Evolutionary conservation across 2,329 filamentous ascomycete species (phyloP).

Genomic region (Grosmannia huntii): DNA sequence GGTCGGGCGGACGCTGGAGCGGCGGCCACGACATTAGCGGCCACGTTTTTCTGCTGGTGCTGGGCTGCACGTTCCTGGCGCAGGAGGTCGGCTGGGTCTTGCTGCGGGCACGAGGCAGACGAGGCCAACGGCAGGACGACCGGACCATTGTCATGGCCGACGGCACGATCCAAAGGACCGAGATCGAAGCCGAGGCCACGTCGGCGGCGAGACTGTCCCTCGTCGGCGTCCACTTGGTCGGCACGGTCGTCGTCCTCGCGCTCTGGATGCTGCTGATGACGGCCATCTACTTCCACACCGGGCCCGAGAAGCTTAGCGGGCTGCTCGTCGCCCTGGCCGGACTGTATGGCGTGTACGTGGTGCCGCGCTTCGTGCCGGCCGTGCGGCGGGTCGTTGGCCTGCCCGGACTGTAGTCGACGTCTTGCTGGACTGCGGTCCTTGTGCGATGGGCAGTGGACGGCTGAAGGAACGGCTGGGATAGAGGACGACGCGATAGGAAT

Average conservation of each 20-base stretch:
- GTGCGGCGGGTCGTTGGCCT: conserved; percentile 33
- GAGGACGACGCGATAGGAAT: no score
- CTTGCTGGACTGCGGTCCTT: not conserved
- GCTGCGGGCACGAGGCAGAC: conserved; percentile 20
- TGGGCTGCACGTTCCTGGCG: conserved; percentile 69
- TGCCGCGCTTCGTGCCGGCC: conserved; percentile 36
- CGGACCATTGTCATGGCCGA: conserved; percentile 53
- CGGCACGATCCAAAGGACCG: conserved; percentile 49
- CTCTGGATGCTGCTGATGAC: conserved; percentile 99
- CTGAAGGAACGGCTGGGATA: no score
- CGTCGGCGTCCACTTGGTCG: conserved; percentile 31
- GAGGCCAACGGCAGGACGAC: conserved; percentile 33
- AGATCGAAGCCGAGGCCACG: conserved; percentile 30
- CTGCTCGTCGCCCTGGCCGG: conserved; percentile 33
- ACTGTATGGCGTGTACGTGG: conserved; percentile 36
- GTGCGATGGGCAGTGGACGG: not conserved
- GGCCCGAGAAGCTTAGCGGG: conserved; percentile 75
- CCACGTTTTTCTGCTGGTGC: conserved; percentile 83
- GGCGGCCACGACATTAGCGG: conserved; percentile 96
- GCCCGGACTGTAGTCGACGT: conserved; percentile 31
- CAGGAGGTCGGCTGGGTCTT: conserved; percentile 62
- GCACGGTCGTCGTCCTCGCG: conserved; percentile 54
- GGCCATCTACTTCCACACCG: conserved; percentile 95
- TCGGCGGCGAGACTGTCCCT: conserved; percentile 8
- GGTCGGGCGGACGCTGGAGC: conserved; percentile 69